These are phyloP conservation scores for Aspergillus haitiensis DNA, from an alignment of 495 filamentous ascomycete species.

Conservation along the genomic window DNA sequence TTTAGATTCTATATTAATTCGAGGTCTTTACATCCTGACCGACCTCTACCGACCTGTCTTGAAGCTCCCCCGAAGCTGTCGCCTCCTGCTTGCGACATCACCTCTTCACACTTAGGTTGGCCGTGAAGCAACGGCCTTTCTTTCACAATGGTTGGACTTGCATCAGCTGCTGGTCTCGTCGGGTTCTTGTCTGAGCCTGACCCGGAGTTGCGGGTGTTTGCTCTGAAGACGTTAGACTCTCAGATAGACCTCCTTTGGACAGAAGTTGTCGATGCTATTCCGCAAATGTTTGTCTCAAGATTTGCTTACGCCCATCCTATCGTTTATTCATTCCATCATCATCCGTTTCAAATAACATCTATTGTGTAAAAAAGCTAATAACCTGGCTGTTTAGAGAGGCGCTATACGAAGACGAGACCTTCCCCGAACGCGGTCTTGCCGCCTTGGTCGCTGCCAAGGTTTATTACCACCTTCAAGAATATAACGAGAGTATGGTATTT, in stretches of 20 bases:
- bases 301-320: not conserved
- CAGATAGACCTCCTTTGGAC: constrained; percentile 97
- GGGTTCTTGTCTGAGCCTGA: constrained; percentile 96
- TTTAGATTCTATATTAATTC: constrained; percentile 16
- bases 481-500: constrained; percentile 99
- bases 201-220: constrained; percentile 87
- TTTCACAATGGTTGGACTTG: constrained; percentile 79
- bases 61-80: constrained; percentile 41
- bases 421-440: constrained; percentile 90
- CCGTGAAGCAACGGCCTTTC: constrained; percentile 17
- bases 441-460: constrained; percentile 95
- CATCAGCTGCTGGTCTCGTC: constrained; percentile 90
- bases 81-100: constrained; percentile 38
- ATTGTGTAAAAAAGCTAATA: constrained; percentile 17
- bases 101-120: constrained; percentile 18
- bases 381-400: constrained; percentile 68
- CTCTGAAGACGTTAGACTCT: constrained; percentile 88
- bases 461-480: constrained; percentile 98
- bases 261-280: constrained; percentile 87
- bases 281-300: constrained; percentile 74
- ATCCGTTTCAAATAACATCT: not conserved
- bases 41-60: constrained; percentile 26
- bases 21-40: not conserved
- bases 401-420: constrained; percentile 93
- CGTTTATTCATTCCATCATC: not conserved